These are phyloP conservation scores for Citrus mangshanensis DNA, from an alignment of 345 rosid genomes.

Conservation along the genomic window DNA sequence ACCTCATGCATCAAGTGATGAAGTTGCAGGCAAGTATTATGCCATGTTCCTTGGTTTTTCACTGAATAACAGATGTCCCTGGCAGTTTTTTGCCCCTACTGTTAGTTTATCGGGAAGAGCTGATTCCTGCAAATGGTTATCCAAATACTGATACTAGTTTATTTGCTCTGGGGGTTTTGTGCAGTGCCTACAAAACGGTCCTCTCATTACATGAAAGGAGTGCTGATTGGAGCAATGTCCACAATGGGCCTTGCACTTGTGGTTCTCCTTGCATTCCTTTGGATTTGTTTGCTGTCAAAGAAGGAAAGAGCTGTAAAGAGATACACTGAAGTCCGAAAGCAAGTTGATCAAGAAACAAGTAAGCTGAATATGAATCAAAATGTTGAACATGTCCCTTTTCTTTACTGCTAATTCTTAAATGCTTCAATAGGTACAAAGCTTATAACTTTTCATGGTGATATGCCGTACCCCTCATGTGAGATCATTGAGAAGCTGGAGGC, in stretches of 20 bases:
- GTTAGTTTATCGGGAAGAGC: not conserved
- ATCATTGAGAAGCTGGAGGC: constrained; percentile 88
- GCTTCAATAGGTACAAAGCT: constrained; percentile 61
- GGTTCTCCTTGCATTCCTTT: constrained; percentile 64
- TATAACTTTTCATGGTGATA: constrained; percentile 92
- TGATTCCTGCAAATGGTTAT: not conserved
- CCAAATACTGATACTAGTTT: not conserved
- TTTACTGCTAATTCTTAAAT: not conserved
- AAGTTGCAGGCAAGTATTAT: constrained; percentile 58
- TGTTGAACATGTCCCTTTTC: not conserved
- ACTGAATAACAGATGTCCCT: not conserved
- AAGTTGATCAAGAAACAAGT: constrained; percentile 65
- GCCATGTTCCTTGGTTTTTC: not conserved
- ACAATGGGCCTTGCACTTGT: constrained; percentile 66
- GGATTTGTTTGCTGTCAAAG: constrained; percentile 77
- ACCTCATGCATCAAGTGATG: constrained; percentile 87
- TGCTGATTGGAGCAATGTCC: constrained; percentile 79
- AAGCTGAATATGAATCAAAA: constrained; percentile 17
- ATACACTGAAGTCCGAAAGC: constrained; percentile 91
- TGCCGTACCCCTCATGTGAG: constrained; percentile 87
- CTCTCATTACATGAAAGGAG: constrained; percentile 84
- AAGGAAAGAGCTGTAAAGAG: constrained; percentile 85
- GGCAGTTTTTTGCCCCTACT: not conserved
- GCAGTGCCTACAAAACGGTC: constrained; percentile 69
- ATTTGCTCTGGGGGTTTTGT: constrained; percentile 5